Percentiles rank a stretch among this genome's conserved stretches.
Evolutionary conservation across 2,329 filamentous ascomycete species (phyloP).

Genomic region (Diaporthe australafricana): DNA sequence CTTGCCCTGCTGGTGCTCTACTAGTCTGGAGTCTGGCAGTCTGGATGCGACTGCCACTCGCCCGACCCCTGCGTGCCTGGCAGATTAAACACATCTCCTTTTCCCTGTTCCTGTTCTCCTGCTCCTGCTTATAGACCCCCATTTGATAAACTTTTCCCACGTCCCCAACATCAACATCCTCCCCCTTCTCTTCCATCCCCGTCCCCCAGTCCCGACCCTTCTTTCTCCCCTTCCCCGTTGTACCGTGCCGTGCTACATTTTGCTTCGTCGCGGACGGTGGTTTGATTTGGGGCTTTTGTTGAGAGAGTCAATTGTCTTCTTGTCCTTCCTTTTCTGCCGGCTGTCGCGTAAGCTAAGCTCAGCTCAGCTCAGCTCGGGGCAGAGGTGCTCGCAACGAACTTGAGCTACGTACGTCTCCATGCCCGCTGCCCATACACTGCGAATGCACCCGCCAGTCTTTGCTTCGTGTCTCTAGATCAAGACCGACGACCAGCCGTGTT

Average conservation of each 20-base stretch:
- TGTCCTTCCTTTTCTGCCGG: conserved; percentile 37
- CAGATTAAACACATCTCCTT: conserved; percentile 30
- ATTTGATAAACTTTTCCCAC: conserved; percentile 41
- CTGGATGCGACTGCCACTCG: conserved; percentile 11
- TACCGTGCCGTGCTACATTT: conserved; percentile 27
- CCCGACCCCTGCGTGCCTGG: conserved; percentile 23
- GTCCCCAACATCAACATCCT: conserved; percentile 28
- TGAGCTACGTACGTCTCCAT: background rate
- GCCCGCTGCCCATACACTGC: background rate
- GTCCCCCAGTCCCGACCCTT: conserved; percentile 23
- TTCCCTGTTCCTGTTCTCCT: conserved; percentile 18
- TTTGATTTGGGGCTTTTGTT: conserved; percentile 27
- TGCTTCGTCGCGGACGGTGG: conserved; percentile 30
- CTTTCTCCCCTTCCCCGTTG: conserved; percentile 38
- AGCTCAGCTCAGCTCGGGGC: conserved; percentile 6
- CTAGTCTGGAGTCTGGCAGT: background rate
- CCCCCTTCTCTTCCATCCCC: conserved; percentile 11
- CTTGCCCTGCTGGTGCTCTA: background rate
- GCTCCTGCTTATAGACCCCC: conserved; percentile 37
- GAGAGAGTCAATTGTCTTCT: conserved; percentile 33
- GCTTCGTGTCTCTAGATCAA: background rate
- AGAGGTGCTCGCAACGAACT: background rate
- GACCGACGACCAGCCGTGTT: background rate
- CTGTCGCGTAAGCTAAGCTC: conserved; percentile 14
- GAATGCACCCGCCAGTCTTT: background rate